Evolutionary conservation across 225 moss, liverwort and hornwort species (phyloP), one percentile per base, ranked within the genome.

Genomic region (Marchantia polymorpha): DNA sequence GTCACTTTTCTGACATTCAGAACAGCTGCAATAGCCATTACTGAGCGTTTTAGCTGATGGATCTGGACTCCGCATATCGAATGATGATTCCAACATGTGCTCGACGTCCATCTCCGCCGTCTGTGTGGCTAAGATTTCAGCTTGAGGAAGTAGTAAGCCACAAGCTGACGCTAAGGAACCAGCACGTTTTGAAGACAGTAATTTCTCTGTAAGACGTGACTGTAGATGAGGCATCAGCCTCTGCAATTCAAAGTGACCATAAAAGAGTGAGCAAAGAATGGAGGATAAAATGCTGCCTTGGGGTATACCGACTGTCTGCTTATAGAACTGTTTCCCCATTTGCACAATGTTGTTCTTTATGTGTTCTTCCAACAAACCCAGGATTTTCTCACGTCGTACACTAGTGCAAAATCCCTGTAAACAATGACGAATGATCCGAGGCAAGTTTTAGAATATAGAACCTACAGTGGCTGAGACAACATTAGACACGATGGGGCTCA

Each of bases 211-310:
- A 63, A 79, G 52, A 77, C 74, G 80, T 74, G 86, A 89, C 60
- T 87, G 86, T 76, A 92, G 75, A 77, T 87, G 84, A 79, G 97
- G 94, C 81, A 91, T 70, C 68, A 94, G 89, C 69, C 83, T 79
- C 69, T 93, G 87, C 68, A 84, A 83, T 75, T 99, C 97, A 53
- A 93, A 88, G 79, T 99, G 97, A 71, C 94, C 97, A 83, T 95
- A 99, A 85, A 94, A 93, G 15, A 99, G 69, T 12, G 94, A 99
- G 82, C 97, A 99, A 65, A 99, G 88, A 68, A 99, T 88, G 78
- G 97, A 93, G 74, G 97, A 99, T 78, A 99, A 85, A 77, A 93
- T 84, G 79, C 97, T 94, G 79, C 97, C 97, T 84, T 99, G 97
- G 16, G 94, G 89, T 80, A 99, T 94, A 46, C 97, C 97, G 50